Percentiles rank a stretch among this genome's conserved stretches.
phyloP scores from a whole-genome alignment of 225 moss, liverwort and hornwort genomes.

The Pseudoscleropodium purum region DNA sequence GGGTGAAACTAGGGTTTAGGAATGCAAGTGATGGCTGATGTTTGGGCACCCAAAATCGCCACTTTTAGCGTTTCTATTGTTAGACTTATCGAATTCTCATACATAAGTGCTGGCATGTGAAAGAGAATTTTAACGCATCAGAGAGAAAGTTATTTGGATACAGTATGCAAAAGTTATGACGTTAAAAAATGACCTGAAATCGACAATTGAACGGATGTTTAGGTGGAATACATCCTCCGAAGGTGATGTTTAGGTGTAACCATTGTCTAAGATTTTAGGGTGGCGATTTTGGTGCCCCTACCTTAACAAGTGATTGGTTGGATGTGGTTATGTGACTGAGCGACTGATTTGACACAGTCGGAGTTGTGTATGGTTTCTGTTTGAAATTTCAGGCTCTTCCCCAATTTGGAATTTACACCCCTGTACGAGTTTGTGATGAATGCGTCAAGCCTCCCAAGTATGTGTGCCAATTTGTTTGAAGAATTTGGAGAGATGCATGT shows the following conservation, averaged over 20 bases:
- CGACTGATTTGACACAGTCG: neutral
- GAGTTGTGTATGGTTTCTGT: neutral
- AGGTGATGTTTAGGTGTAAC: neutral
- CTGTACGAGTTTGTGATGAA: slow-evolving; percentile 93
- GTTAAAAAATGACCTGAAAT: neutral
- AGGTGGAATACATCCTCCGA: neutral
- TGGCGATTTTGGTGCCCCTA: neutral
- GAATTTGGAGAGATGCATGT: neutral
- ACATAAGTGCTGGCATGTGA: no score
- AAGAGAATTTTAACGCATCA: neutral
- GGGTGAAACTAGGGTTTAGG: slow-evolving; percentile 1
- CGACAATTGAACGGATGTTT: neutral
- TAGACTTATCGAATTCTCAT: neutral
- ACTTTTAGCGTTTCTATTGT: neutral
- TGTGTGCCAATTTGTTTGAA: slow-evolving; percentile 5
- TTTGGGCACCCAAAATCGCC: neutral
- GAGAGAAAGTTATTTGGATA: neutral
- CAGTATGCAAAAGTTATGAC: neutral
- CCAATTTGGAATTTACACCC: slow-evolving; percentile 84
- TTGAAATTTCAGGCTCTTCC: slow-evolving; percentile 68
- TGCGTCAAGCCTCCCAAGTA: slow-evolving; percentile 84
- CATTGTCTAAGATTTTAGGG: neutral
- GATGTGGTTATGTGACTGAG: neutral
- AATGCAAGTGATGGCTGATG: neutral
- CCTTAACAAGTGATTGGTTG: neutral